Evolutionary conservation across 176 grass and related monocot species (phyloP), one percentile per base, ranked within the genome.

Genomic region (Calamus simplicifolius): DNA sequence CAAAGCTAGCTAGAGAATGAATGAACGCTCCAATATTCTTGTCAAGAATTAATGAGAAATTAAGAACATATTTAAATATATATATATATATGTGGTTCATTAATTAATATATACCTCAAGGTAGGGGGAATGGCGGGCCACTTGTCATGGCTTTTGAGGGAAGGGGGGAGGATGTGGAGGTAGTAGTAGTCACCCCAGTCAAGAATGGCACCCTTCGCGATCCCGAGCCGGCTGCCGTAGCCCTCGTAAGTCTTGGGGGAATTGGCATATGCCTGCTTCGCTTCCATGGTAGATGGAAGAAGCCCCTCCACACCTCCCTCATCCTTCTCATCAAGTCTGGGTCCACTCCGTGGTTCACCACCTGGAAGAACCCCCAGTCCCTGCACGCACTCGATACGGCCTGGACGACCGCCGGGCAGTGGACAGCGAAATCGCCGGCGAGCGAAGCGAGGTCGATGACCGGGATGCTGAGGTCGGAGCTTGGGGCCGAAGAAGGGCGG

Each of bases 331-430:
- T 6, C 73, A 66, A 19, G 48, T 16, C 64, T 13, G 55, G 27
- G 2, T 8, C 8, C 53, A 75, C 53, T 14, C 73, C 62, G 54
- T 77, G 73, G 63, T 77, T 75, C 48, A 75, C 73, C 53, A 57
- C 62, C 62, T 68, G 73, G 73, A 75, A 58, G 62, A 75, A 57
- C 4, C 73, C 73, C 73, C 62, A 75, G 16, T 75, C 62, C 43
- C 29, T 6, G 48, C 56, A 67, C 27, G 73, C 73, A 1, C 25
- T 16, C n/a, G 35, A 14, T 25, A 75, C 64, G 3, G 72, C 72
- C 4, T 15, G n/a, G 18, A n/a, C 51, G 25, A 59, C 26, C 18
- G 28, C 21, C 18, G 35, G 2, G 35, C 35, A 43, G 35, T 43
- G 8, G 35, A 43, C 10, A 10, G 35, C 3, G 35, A 7, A 7